phyloP scores from a whole-genome alignment of 108 stramenopile genomes.

The Chaetoceros tenuissimus region DNA sequence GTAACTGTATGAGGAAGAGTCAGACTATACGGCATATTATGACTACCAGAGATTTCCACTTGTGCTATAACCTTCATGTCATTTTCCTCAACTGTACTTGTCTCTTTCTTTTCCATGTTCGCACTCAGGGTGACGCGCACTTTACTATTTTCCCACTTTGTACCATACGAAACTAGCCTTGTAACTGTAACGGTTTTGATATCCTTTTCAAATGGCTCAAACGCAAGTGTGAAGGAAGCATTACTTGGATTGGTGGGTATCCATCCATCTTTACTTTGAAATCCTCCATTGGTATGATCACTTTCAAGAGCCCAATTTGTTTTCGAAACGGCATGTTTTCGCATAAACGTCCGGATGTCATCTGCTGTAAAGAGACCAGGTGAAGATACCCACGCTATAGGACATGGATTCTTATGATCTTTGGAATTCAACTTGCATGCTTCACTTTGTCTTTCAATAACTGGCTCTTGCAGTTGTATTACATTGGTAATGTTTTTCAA shows the following conservation, averaged over 20 bases:
- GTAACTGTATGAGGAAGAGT: too few species aligned
- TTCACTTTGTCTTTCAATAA: too few species aligned
- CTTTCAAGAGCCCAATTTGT: constrained; percentile 46
- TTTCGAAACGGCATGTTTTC: constrained; percentile 17
- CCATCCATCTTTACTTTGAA: constrained; percentile 55
- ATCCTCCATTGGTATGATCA: too few species aligned
- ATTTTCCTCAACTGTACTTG: too few species aligned
- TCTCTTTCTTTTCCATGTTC: too few species aligned
- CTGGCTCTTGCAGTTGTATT: not conserved
- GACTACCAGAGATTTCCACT: too few species aligned
- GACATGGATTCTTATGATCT: not conserved
- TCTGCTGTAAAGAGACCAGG: too few species aligned
- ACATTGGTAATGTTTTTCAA: not conserved
- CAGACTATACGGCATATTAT: too few species aligned
- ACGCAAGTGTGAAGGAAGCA: constrained; percentile 7
- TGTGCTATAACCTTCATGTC: too few species aligned
- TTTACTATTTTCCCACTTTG: constrained; percentile 52
- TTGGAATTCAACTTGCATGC: too few species aligned
- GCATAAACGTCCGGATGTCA: not conserved
- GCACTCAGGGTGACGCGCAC: constrained; percentile 6
- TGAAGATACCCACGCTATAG: too few species aligned
- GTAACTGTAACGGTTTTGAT: constrained; percentile 54
- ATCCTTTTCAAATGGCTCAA: constrained; percentile 27
- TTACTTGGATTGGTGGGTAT: constrained; percentile 31
- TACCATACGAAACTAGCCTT: constrained; percentile 72